Evolutionary conservation across 768 basidiomycete genomes (phyloP).

Genomic region (Xerocomellus chrysenteron): DNA sequence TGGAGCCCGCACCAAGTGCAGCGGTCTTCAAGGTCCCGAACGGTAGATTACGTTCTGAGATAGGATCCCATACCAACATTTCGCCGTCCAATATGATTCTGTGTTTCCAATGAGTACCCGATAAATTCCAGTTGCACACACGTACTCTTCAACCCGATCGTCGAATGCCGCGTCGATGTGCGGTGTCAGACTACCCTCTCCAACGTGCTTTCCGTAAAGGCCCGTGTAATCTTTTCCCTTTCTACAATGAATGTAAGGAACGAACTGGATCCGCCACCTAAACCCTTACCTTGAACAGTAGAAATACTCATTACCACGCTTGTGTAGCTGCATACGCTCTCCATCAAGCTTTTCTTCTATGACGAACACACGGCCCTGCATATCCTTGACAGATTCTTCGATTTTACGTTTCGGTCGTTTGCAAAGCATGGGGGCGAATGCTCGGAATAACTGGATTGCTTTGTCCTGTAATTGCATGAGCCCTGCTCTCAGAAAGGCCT

Average conservation of each 20-base stretch:
- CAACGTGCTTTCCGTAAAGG: conserved; percentile 84
- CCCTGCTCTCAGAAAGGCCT: too few species aligned
- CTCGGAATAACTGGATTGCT: conserved; percentile 73
- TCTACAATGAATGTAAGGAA: conserved; percentile 38
- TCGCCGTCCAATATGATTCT: conserved; percentile 97
- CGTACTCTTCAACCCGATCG: conserved; percentile 77
- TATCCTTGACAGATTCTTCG: conserved; percentile 80
- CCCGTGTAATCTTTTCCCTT: conserved; percentile 92
- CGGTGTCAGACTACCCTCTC: conserved; percentile 85
- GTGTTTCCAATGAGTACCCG: conserved; percentile 6
- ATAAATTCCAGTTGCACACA: not conserved
- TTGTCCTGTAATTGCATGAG: conserved; percentile 62
- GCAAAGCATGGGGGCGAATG: conserved; percentile 95
- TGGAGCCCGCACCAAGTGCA: conserved; percentile 61
- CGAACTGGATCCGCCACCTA: not conserved
- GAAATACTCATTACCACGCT: conserved; percentile 84
- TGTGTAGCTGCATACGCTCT: conserved; percentile 95
- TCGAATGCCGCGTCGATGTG: conserved; percentile 78
- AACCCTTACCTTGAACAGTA: conserved; percentile 80
- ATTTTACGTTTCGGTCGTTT: conserved; percentile 81
- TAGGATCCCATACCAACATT: conserved; percentile 98
- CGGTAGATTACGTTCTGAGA: conserved; percentile 81
- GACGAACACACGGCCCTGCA: conserved; percentile 76
- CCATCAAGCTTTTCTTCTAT: conserved; percentile 99
- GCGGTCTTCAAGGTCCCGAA: conserved; percentile 95